Evolutionary conservation across 768 basidiomycete genomes (phyloP).

Genomic region (Crepidotus variabilis): DNA sequence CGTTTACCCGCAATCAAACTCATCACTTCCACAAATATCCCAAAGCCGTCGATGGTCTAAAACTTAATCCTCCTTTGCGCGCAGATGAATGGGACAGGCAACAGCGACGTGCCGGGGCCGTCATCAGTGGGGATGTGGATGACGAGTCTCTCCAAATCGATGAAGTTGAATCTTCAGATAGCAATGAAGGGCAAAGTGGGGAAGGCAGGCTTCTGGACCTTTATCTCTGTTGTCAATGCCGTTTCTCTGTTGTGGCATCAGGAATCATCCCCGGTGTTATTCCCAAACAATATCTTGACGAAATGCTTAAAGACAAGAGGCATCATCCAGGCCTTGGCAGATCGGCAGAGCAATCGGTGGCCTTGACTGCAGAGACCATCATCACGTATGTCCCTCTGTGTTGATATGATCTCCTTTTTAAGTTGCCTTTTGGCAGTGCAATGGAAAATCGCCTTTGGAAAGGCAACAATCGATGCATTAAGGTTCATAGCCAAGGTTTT

Average conservation of each 20-base stretch:
- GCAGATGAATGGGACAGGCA: constrained; percentile 63
- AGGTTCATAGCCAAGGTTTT: constrained; percentile 51
- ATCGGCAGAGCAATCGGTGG: constrained; percentile 50
- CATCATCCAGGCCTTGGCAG: constrained; percentile 55
- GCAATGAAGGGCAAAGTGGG: constrained; percentile 28
- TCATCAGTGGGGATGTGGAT: constrained; percentile 37
- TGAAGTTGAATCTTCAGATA: constrained; percentile 27
- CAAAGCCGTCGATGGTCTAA: constrained; percentile 64
- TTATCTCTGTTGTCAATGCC: constrained; percentile 84
- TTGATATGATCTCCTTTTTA: constrained; percentile 1
- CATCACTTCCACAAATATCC: constrained; percentile 82
- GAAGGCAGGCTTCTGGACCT: constrained; percentile 66
- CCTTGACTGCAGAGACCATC: constrained; percentile 62
- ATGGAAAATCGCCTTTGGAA: constrained; percentile 76
- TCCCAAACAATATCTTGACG: constrained; percentile 56
- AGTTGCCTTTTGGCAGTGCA: constrained; percentile 39
- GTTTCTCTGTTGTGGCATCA: constrained; percentile 67
- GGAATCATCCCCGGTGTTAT: constrained; percentile 72
- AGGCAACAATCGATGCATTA: constrained; percentile 57
- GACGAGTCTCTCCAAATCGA: constrained; percentile 35
- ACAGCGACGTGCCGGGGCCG: constrained; percentile 39
- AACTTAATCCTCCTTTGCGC: constrained; percentile 58
- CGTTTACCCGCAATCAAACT: constrained; percentile 52
- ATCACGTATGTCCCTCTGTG: constrained; percentile 44
- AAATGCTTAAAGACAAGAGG: constrained; percentile 58